Conservation (phyloP, 1,284 basidiomycete genomes). For the Austroboletus niveus region DNA sequence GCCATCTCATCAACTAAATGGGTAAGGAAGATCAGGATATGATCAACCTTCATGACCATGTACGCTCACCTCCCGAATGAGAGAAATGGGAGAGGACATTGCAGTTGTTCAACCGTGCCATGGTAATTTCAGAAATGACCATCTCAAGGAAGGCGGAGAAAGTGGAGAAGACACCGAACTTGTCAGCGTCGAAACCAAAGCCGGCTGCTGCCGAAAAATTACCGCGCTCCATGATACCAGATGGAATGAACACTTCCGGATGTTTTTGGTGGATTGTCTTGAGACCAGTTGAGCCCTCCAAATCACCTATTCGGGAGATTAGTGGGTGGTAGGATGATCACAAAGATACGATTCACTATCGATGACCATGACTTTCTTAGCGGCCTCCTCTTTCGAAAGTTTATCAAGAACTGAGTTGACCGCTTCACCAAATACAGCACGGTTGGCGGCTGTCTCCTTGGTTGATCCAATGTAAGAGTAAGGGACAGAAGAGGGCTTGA, state of each 20-base stretch:
- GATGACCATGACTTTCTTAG: conserved; percentile 81
- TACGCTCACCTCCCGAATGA: conserved; percentile 69
- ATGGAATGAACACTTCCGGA: conserved; percentile 81
- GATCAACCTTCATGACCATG: not conserved
- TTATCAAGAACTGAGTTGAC: conserved; percentile 75
- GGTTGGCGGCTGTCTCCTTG: conserved; percentile 74
- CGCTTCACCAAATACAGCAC: conserved; percentile 80
- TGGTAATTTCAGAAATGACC: conserved; percentile 84
- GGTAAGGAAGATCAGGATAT: not conserved
- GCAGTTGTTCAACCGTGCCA: conserved; percentile 84
- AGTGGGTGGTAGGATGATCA: not conserved
- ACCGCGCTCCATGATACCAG: conserved; percentile 81
- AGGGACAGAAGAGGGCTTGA: conserved; percentile 57
- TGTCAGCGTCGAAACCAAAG: conserved; percentile 74
- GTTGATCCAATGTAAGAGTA: conserved; percentile 68
- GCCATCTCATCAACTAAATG: conserved; percentile 70
- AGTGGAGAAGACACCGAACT: conserved; percentile 81
- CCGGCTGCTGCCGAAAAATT: conserved; percentile 85
- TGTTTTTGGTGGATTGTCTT: conserved; percentile 85
- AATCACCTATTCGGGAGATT: conserved; percentile 49
- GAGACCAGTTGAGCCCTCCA: conserved; percentile 84
- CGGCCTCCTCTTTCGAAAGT: conserved; percentile 71
- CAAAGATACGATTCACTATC: conserved; percentile 56
- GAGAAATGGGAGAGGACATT: conserved; percentile 87
- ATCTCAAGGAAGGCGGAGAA: conserved; percentile 90